phyloP scores from a whole-genome alignment of 495 filamentous ascomycete genomes.

The Corynascus novoguineensis region DNA sequence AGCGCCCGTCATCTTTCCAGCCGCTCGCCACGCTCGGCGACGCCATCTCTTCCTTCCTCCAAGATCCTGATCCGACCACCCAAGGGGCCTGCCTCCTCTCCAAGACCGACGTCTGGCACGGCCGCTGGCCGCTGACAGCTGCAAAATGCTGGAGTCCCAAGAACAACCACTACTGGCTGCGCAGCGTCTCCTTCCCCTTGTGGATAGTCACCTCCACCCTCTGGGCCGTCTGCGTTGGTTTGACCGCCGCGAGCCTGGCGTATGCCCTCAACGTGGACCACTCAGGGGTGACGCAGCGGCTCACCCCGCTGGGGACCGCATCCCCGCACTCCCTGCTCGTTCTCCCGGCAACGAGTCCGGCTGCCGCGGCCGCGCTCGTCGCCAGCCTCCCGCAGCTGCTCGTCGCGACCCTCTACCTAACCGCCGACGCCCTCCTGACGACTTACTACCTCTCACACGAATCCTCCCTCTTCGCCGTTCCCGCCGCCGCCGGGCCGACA shows the following conservation, averaged over 20 bases:
- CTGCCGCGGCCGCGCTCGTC: conserved; percentile 27
- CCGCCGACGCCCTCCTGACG: conserved; percentile 36
- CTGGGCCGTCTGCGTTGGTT: conserved; percentile 26
- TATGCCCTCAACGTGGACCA: conserved; percentile 22
- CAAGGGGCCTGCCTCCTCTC: conserved; percentile 35
- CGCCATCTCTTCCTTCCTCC: conserved; percentile 43
- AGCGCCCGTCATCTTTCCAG: conserved; percentile 25
- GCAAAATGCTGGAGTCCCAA: conserved; percentile 37
- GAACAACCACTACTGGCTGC: conserved; percentile 41
- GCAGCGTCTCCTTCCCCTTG: conserved; percentile 31
- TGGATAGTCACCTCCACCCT: conserved; percentile 30
- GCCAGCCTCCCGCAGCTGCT: conserved; percentile 37
- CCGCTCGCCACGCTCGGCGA: conserved; percentile 44
- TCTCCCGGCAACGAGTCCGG: conserved; percentile 8
- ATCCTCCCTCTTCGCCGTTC: conserved; percentile 36
- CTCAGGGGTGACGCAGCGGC: conserved; percentile 7
- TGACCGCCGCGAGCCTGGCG: conserved; percentile 31
- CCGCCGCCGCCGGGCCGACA: too few species aligned
- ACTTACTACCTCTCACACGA: conserved; percentile 42
- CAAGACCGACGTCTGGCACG: conserved; percentile 36
- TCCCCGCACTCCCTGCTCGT: conserved; percentile 24
- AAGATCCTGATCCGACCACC: conserved; percentile 35
- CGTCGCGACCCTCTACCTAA: conserved; percentile 37
- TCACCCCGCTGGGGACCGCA: conserved; percentile 31
- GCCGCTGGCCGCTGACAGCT: conserved; percentile 31